Evolutionary conservation across 83 land plant species (phyloP).

Genomic region (Thuja plicata): DNA sequence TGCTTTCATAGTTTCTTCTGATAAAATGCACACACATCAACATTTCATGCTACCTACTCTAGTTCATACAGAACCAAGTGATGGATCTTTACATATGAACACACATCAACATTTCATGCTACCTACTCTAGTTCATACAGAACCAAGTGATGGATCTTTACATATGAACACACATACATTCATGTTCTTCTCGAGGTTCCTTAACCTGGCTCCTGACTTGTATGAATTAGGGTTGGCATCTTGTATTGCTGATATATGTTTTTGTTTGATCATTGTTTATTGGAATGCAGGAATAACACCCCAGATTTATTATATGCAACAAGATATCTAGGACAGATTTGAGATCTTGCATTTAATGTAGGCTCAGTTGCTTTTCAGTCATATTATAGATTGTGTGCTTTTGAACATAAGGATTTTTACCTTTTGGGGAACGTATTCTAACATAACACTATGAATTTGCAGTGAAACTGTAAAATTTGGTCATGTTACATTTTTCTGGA

Average conservation of each 20-base stretch:
- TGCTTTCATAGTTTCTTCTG: not conserved
- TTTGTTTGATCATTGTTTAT: not conserved
- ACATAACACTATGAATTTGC: slow-evolving; percentile 4
- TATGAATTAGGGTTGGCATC: not conserved
- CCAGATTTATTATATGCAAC: not conserved
- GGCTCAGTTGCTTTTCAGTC: not conserved
- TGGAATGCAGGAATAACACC: not conserved
- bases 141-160: too few species aligned
- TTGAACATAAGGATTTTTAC: not conserved
- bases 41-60: too few species aligned
- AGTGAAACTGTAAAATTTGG: slow-evolving; percentile 99
- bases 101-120: too few species aligned
- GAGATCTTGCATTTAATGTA: not conserved
- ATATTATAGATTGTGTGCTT: not conserved
- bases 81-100: too few species aligned
- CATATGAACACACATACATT: not conserved
- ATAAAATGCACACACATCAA: too few species aligned
- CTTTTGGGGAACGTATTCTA: not conserved
- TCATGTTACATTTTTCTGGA: slow-evolving; percentile 99
- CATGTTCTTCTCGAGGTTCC: not conserved
- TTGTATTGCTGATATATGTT: not conserved
- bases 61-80: too few species aligned
- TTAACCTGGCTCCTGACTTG: not conserved
- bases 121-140: too few species aligned
- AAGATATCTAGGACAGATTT: not conserved